These are phyloP conservation scores for Geopyxis carbonaria DNA, from an alignment of 495 filamentous ascomycete genomes.

Conservation along the genomic window DNA sequence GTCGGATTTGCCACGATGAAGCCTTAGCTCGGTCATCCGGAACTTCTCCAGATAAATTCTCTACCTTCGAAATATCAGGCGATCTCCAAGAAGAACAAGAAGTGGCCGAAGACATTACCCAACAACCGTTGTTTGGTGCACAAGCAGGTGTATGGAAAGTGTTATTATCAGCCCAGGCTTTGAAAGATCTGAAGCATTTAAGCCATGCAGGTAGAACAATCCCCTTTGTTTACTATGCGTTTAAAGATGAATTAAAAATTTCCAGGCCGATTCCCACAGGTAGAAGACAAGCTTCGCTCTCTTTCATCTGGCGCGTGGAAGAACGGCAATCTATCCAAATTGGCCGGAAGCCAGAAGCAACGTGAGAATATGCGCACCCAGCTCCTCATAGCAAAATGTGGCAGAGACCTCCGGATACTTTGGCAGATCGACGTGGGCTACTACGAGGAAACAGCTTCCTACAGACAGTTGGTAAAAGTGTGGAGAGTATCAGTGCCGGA, in stretches of 20 bases:
- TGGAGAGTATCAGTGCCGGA: neutral
- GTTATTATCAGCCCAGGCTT: slow-evolving; percentile 25
- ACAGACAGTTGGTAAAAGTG: slow-evolving; percentile 13
- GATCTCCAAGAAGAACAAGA: no score
- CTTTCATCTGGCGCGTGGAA: slow-evolving; percentile 27
- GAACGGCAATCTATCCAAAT: neutral
- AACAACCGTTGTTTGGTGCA: slow-evolving; percentile 22
- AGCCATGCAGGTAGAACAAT: slow-evolving; percentile 5
- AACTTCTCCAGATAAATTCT: no score
- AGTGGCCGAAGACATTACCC: no score
- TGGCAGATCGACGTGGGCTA: slow-evolving; percentile 29
- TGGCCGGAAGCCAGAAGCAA: neutral
- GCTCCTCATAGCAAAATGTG: neutral
- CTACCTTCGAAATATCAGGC: no score
- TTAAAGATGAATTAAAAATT: neutral
- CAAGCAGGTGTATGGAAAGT: slow-evolving; percentile 29
- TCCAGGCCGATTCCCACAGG: slow-evolving; percentile 10
- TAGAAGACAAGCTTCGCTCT: slow-evolving; percentile 17
- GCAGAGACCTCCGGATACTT: slow-evolving; percentile 14
- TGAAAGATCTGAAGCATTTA: slow-evolving; percentile 19
- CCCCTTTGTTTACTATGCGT: slow-evolving; percentile 2
- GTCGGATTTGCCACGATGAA: no score
- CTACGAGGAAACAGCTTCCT: slow-evolving; percentile 11
- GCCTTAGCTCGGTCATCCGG: no score
- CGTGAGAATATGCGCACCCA: neutral